Evolutionary conservation across 164 flowering plant species (phyloP), one percentile per base, ranked within the genome.

Genomic region (Nymphaea colorata): DNA sequence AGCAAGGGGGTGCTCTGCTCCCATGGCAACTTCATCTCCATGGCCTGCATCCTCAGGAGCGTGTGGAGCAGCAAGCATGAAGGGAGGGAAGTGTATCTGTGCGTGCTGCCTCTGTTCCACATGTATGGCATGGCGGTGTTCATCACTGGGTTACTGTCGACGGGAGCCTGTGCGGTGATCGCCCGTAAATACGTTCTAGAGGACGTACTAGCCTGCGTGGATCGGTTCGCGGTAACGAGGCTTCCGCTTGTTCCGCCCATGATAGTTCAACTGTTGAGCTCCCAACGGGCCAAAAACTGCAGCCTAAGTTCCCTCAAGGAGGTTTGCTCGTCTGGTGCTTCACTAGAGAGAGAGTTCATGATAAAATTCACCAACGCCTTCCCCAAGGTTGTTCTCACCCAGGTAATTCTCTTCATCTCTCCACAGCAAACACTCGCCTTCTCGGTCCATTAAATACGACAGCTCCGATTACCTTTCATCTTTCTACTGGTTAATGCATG

Each of bases 231-330:
- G 8, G 79, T 76, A 61, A 73, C 79, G 4, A 68, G 76, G 68
- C 62, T 76, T 57, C 79, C 79, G 51, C 76, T 67, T 41, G 79
- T 73, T 69, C 79, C 79, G 64, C 76, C 76, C 3, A 69, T 76
- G 70, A 67, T 76, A 53, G 70, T 76, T 15, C 76, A 76, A 65
- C 10, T 76, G 72, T 65, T 68, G 51, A 73, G 74, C 70, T 51
- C 44, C 11, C 66, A 51, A 44, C 64, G 57, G 65, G 64, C 42
- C 42, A 62, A 73, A 45, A 59, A 55, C 4, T 68, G 68, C 64
- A 62, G 68, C 3, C 36, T 76, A 67, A 62, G 70, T 15, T 67
- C 68, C 42, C 59, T 76, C 17, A 76, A 71, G 68, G 79, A 76
- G 66, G 79, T 76, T 47, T 68, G 73, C 3, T 70, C 72, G 64